Conservation (phyloP, 331 rosid species). For the Quercus lobata region DNA sequence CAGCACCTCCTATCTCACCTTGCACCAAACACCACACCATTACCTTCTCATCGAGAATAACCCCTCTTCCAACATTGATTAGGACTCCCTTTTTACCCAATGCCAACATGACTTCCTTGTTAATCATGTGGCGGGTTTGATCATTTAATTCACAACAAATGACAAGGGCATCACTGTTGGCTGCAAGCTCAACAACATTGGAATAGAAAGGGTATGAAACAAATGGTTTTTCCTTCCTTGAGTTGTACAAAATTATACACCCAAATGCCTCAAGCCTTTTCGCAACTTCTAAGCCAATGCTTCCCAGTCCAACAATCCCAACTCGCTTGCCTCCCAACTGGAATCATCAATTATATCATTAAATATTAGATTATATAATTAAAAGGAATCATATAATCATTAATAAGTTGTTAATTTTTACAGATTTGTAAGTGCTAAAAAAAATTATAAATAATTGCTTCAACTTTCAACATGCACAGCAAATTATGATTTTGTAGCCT, state of each 20-base stretch:
- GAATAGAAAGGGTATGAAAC: constrained; percentile 35
- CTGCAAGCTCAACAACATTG: constrained; percentile 37
- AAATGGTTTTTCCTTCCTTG: constrained; percentile 23
- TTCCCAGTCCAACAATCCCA: constrained; percentile 55
- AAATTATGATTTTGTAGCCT: no score
- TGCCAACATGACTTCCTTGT: constrained; percentile 38
- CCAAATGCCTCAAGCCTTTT: constrained; percentile 42
- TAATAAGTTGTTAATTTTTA: no score
- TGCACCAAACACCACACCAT: constrained; percentile 24
- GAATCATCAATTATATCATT: neutral
- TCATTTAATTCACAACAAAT: constrained; percentile 37
- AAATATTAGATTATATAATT: no score
- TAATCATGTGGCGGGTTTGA: constrained; percentile 29
- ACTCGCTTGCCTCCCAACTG: constrained; percentile 46
- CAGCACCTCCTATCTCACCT: constrained; percentile 38
- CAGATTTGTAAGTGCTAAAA: no score
- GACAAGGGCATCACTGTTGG: constrained; percentile 26
- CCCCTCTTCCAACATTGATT: constrained; percentile 38
- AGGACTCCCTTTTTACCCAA: constrained; percentile 32
- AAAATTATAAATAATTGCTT: no score
- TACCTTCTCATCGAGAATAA: constrained; percentile 31
- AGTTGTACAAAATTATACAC: constrained; percentile 34
- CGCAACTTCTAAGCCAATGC: constrained; percentile 40
- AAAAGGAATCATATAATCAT: no score
- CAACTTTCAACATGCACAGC: no score